phyloP scores from a whole-genome alignment of 106 monocot species.

The Apostasia shenzhenica region DNA sequence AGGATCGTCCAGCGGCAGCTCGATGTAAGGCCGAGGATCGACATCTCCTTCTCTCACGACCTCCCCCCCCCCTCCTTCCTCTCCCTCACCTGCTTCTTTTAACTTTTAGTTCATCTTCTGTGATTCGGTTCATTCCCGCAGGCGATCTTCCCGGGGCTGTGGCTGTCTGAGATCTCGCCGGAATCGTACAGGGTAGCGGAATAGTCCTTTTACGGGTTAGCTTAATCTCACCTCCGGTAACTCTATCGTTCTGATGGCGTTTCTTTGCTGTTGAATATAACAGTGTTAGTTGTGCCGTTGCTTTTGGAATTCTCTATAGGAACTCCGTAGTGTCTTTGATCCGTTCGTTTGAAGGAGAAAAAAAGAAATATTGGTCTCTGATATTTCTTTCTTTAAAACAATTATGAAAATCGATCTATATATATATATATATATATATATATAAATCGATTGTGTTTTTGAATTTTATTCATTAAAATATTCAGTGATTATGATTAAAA shows the following conservation, averaged over 20 bases:
- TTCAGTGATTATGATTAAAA: too few species aligned
- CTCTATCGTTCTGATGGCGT: neutral
- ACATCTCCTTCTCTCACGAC: neutral
- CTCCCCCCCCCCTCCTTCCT: neutral
- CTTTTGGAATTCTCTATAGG: too few species aligned
- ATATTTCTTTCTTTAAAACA: too few species aligned
- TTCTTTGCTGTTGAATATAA: too few species aligned
- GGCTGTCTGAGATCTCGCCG: slow-evolving; percentile 9
- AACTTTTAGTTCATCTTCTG: neutral
- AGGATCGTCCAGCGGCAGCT: slow-evolving; percentile 35
- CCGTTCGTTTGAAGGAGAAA: too few species aligned
- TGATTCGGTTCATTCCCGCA: neutral
- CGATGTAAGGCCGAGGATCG: slow-evolving; percentile 22
- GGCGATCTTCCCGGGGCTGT: slow-evolving; percentile 2
- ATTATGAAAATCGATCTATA: too few species aligned
- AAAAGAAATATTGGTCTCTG: too few species aligned
- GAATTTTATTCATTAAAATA: too few species aligned
- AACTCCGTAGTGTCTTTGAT: too few species aligned
- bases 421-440: too few species aligned
- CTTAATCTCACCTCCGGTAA: neutral
- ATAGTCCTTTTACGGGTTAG: neutral
- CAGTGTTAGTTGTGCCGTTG: too few species aligned
- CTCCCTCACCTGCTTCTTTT: neutral
- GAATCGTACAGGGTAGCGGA: slow-evolving; percentile 2
- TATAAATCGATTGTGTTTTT: too few species aligned